Percentiles rank a stretch among this genome's conserved stretches.
These are phyloP conservation scores for Tricholoma sp. DNA, from an alignment of 768 basidiomycete genomes.

Conservation along the genomic window DNA sequence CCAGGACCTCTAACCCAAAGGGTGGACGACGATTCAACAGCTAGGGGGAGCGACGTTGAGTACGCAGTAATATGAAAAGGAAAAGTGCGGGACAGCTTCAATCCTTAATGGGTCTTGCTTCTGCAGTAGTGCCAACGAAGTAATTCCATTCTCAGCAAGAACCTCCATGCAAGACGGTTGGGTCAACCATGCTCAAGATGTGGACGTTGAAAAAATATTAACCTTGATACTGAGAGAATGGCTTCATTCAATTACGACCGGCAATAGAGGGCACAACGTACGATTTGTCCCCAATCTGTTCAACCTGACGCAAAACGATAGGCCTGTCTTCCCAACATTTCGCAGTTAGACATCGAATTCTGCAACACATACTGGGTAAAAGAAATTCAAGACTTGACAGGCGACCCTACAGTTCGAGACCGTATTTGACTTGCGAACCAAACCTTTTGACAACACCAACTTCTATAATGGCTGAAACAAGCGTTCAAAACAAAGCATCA, in stretches of 20 bases:
- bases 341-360: slow-evolving; percentile 71
- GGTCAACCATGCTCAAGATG: not conserved
- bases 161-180: slow-evolving; percentile 40
- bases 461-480: slow-evolving; percentile 62
- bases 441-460: slow-evolving; percentile 60
- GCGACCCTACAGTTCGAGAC: slow-evolving; percentile 65
- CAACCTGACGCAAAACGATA: slow-evolving; percentile 79
- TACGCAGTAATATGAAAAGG: not conserved
- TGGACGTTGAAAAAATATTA: not conserved
- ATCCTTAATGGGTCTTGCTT: slow-evolving; percentile 54
- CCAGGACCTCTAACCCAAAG: slow-evolving; percentile 68
- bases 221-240: slow-evolving; percentile 10
- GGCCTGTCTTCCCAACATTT: slow-evolving; percentile 93
- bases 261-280: slow-evolving; percentile 31
- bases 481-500: not conserved
- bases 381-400: not conserved
- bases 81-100: slow-evolving; percentile 46
- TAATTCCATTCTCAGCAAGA: slow-evolving; percentile 69
- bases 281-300: slow-evolving; percentile 92
- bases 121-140: slow-evolving; percentile 50
- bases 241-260: slow-evolving; percentile 24
- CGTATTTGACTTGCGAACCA: slow-evolving; percentile 65
- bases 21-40: slow-evolving; percentile 69
- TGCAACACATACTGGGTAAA: slow-evolving; percentile 20
- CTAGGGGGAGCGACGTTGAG: slow-evolving; percentile 28